Evolutionary conservation across 306 rosid species (phyloP).

Genomic region (Rosa persica): DNA sequence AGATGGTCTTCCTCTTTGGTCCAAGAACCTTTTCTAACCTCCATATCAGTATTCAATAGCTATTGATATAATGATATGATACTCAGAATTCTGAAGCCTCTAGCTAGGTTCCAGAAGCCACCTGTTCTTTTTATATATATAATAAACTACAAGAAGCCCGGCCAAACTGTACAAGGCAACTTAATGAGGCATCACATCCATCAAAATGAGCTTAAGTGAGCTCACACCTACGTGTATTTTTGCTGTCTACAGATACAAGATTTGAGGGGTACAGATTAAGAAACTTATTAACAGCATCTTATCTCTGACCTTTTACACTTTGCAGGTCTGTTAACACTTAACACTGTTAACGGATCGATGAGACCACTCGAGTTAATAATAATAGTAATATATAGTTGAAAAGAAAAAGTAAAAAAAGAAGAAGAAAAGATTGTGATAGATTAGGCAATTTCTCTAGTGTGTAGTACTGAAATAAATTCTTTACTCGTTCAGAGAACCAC

Average conservation of each 20-base stretch:
- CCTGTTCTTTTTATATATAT: not conserved
- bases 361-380: not conserved
- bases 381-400: not conserved
- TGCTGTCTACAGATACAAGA: not conserved
- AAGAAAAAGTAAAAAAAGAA: not conserved
- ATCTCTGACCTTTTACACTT: not conserved
- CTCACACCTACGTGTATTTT: not conserved
- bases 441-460: not conserved
- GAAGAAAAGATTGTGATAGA: not conserved
- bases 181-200: not conserved
- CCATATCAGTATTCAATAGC: not conserved
- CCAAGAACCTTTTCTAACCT: constrained; percentile 7
- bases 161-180: not conserved
- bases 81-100: not conserved
- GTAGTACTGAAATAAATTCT: not conserved
- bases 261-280: not conserved
- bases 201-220: not conserved
- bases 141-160: not conserved
- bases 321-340: not conserved
- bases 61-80: not conserved
- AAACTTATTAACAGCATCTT: not conserved
- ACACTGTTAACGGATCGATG: not conserved
- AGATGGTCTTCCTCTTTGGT: constrained; percentile 4
- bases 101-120: not conserved
- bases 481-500: not conserved